Base-by-base conservation (phyloP, 2,329 filamentous ascomycete species). In the Claviceps sp. region DNA sequence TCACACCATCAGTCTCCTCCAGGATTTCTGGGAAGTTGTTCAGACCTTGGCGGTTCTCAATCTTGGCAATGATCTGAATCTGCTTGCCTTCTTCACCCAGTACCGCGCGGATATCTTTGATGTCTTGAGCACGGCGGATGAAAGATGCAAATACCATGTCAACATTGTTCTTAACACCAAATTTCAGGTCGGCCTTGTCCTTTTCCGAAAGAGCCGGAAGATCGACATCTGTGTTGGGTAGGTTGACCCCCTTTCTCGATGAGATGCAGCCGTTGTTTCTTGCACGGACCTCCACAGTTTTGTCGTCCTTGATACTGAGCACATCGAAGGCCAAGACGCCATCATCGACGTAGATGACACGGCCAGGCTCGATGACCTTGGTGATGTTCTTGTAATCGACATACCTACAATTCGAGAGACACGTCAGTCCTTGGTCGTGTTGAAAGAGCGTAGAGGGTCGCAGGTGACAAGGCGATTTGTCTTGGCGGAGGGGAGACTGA, bases 381-480 rank as follows among this genome's bases (percentile, higher is more conserved):
- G 91, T 96, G 73, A 98, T 97, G 80, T 98, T 98, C 84, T 95
- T 94, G 80, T 98, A 97, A 77, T 97, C 91, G 65, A 97, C 86
- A 66, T 89, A 96, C 84, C 87, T 91, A 19, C 30, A 44, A 39
- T 44, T 48, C 14, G 22, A 45, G 16, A 26, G 2, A 10, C n/a
- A 30, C 11, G 42, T 50, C 42, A 50, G 49, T 42, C 7, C 8
- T 30, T 16, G 3, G 7, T 34, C 11, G 17, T 34, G 16, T 49
- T 17, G 47, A 42, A 7, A 40, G 16, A 40, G 47, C 8, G 22
- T 10, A 16, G 26, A 40, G 38, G 11, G 14, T 24, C 34, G 13
- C 17, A 7, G 34, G 16, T 6, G 30, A 47, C 34, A 39, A 14
- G 34, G 24, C n/a, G 30, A 5, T 16, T 17, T 16, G 34, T n/a